phyloP scores from a whole-genome alignment of 495 filamentous ascomycete species.

The Letharia lupina region DNA sequence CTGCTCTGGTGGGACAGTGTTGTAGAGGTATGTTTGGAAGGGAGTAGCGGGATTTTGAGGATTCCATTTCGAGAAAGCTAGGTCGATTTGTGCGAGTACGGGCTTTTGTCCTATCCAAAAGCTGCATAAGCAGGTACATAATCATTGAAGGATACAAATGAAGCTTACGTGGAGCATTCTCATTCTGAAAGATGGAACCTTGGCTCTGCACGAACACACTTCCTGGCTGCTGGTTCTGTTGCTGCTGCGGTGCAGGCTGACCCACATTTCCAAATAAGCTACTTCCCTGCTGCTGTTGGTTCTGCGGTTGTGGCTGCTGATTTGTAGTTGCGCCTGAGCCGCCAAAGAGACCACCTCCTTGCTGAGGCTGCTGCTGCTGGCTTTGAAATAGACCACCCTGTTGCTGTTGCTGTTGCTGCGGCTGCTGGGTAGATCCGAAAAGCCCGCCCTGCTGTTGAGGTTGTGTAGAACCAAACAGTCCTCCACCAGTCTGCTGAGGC shows the following conservation, averaged over 20 bases:
- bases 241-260: constrained; percentile 22
- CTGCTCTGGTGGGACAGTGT: constrained; percentile 68
- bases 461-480: constrained; percentile 32
- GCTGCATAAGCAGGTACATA: not conserved
- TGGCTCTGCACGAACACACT: constrained; percentile 20
- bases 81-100: constrained; percentile 73
- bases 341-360: constrained; percentile 26
- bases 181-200: constrained; percentile 13
- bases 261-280: constrained; percentile 29
- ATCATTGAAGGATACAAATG: too few species aligned
- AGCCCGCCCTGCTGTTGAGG: constrained; percentile 28
- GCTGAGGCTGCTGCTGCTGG: constrained; percentile 28
- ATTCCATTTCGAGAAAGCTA: constrained; percentile 79
- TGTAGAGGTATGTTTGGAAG: constrained; percentile 92
- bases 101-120: constrained; percentile 56
- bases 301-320: constrained; percentile 35
- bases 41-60: constrained; percentile 58
- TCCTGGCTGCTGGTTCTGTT: constrained; percentile 34
- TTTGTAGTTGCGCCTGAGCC: constrained; percentile 15
- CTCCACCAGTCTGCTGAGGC: constrained; percentile 27
- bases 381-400: constrained; percentile 33
- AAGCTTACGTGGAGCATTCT: constrained; percentile 19
- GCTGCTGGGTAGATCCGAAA: constrained; percentile 29
- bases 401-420: constrained; percentile 29
- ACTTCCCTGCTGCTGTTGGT: constrained; percentile 32